A percentile compares a stretch with the other conserved stretches of the same genome.
Evolutionary conservation across 129 eudicot species (phyloP).

Genomic region (Mikania micrantha): DNA sequence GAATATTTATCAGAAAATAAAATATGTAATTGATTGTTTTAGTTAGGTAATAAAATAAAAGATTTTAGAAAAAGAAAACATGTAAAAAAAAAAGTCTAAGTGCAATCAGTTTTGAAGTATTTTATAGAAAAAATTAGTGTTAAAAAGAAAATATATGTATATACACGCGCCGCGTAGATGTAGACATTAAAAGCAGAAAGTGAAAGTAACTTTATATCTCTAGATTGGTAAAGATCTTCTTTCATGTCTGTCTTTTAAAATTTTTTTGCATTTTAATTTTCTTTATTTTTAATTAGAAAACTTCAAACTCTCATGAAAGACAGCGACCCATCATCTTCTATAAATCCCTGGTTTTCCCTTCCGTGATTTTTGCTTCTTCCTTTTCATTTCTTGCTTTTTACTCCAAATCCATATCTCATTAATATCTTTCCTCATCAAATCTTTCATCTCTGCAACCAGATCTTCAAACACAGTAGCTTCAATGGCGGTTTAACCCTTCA

Average conservation of each 20-base stretch:
- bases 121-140: too few relatives aligned
- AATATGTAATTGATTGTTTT: too few relatives aligned
- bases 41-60: too few relatives aligned
- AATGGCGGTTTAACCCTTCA: constrained; percentile 17
- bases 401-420: background rate
- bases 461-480: constrained; percentile 11
- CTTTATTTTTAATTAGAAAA: background rate
- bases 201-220: constrained; percentile 7
- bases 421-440: background rate
- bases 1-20: too few relatives aligned
- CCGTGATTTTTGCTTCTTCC: constrained; percentile 37
- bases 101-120: too few relatives aligned
- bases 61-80: too few relatives aligned
- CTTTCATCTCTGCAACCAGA: background rate
- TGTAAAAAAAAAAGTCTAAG: too few relatives aligned
- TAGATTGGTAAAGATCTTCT: constrained; percentile 30
- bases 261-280: background rate
- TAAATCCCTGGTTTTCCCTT: constrained; percentile 28
- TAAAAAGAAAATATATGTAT: background rate
- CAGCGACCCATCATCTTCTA: constrained; percentile 44
- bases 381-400: background rate
- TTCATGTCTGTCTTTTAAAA: constrained; percentile 10
- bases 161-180: background rate
- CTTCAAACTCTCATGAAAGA: constrained; percentile 50
- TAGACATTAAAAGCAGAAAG: constrained; percentile 12